A percentile compares a stretch with the other conserved stretches of the same genome.
Conservation (phyloP, 2,329 filamentous ascomycete species). For the Graphiopsis chlorocephala region DNA sequence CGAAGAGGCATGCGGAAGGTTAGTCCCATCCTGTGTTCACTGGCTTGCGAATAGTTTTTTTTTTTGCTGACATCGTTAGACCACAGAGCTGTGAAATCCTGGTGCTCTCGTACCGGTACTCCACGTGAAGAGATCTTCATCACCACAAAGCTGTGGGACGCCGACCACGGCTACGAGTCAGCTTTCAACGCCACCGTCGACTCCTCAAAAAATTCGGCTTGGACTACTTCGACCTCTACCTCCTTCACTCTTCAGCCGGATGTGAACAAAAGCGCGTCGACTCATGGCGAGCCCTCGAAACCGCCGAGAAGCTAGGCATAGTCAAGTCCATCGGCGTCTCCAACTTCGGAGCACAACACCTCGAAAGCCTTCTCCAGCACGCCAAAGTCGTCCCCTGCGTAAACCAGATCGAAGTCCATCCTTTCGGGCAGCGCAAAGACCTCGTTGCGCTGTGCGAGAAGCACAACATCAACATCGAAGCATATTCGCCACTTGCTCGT, state of each 20-base stretch:
- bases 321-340: constrained; percentile 72
- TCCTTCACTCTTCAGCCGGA: constrained; percentile 45
- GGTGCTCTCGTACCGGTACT: constrained; percentile 48
- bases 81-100: constrained; percentile 41
- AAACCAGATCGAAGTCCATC: constrained; percentile 50
- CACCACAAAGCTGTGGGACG: constrained; percentile 43
- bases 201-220: constrained; percentile 41
- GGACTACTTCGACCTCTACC: constrained; percentile 46
- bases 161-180: constrained; percentile 32
- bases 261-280: constrained; percentile 57
- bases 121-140: constrained; percentile 39
- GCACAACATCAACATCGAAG: constrained; percentile 64
- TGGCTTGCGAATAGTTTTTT: not conserved
- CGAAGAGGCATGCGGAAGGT: constrained; percentile 42
- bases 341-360: constrained; percentile 62
- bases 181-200: constrained; percentile 36
- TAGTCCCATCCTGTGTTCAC: not conserved
- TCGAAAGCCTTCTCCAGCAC: constrained; percentile 52
- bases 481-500: constrained; percentile 58
- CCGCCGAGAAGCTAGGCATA: constrained; percentile 57
- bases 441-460: constrained; percentile 41
- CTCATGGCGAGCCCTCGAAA: constrained; percentile 68
- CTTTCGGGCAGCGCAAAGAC: constrained; percentile 31
- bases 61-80: not conserved
- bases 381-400: constrained; percentile 56